Conservation (phyloP, 1,139 yeast genomes). For the Yamadazyma trypodendri region DNA sequence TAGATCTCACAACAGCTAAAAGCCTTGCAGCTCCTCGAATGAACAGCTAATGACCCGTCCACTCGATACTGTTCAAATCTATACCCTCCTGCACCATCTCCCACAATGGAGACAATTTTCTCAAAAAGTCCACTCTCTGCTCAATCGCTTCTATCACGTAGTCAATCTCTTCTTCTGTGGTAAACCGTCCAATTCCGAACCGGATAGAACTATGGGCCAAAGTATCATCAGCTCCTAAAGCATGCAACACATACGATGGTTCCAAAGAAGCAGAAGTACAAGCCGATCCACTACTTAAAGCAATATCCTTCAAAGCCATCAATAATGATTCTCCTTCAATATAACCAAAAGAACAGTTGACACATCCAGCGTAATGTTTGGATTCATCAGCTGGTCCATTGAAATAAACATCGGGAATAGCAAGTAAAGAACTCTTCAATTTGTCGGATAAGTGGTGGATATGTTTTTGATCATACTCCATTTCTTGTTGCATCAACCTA, state of each 20-base stretch:
- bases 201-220: conserved; percentile 96
- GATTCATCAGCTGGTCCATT: conserved; percentile 74
- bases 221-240: conserved; percentile 97
- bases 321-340: conserved; percentile 96
- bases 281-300: conserved; percentile 96
- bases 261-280: conserved; percentile 98
- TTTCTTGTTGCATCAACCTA: conserved; percentile 72
- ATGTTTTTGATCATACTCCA: conserved; percentile 70
- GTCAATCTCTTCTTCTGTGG: conserved; percentile 94
- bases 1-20: no score
- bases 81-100: conserved; percentile 99
- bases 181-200: conserved; percentile 95
- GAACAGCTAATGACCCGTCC: conserved; percentile 99
- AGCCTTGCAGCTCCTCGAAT: no score
- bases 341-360: conserved; percentile 93
- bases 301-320: conserved; percentile 97
- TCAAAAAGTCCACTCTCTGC: conserved; percentile 84
- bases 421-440: conserved; percentile 67
- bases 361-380: conserved; percentile 82
- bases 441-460: conserved; percentile 69
- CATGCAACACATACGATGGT: conserved; percentile 95
- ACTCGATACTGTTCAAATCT: conserved; percentile 87
- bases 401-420: conserved; percentile 83
- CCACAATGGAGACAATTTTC: conserved; percentile 96
- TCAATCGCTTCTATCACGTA: conserved; percentile 86